Conservation (phyloP, 805 yeast species). For the Yarrowia sp. region DNA sequence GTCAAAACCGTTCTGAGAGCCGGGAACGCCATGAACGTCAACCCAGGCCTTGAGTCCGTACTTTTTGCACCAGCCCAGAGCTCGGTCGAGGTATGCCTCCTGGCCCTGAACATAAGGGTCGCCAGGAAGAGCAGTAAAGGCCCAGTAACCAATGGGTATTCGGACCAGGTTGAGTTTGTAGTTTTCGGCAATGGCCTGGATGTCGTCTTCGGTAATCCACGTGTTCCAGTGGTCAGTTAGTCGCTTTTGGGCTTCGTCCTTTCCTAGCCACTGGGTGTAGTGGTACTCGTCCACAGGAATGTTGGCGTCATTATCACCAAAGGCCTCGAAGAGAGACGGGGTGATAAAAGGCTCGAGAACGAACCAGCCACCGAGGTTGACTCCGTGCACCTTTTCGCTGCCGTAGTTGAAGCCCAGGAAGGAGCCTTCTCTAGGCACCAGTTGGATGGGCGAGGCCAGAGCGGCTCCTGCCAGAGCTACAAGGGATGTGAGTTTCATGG, state of each 20-base stretch:
- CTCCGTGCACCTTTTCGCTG: slow-evolving; percentile 41
- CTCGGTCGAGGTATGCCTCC: slow-evolving; percentile 64
- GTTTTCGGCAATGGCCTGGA: slow-evolving; percentile 48
- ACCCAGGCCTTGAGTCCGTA: slow-evolving; percentile 75
- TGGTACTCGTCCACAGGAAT: slow-evolving; percentile 84
- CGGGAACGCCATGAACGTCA: slow-evolving; percentile 95
- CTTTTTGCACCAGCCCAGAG: slow-evolving; percentile 68
- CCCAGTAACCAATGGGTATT: slow-evolving; percentile 96
- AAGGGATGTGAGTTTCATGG: not conserved
- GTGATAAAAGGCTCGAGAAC: slow-evolving; percentile 83
- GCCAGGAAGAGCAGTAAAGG: slow-evolving; percentile 54
- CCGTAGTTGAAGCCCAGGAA: slow-evolving; percentile 33
- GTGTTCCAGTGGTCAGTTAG: slow-evolving; percentile 72
- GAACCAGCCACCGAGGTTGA: slow-evolving; percentile 87
- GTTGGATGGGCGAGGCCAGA: slow-evolving; percentile 22
- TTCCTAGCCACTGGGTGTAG: slow-evolving; percentile 58
- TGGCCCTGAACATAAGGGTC: slow-evolving; percentile 93
- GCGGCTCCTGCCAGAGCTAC: slow-evolving; percentile 14
- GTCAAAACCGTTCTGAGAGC: slow-evolving; percentile 94
- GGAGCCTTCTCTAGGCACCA: slow-evolving; percentile 1
- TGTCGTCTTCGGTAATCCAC: slow-evolving; percentile 73
- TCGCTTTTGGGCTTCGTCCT: slow-evolving; percentile 49
- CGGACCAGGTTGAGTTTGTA: slow-evolving; percentile 80
- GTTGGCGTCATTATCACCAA: slow-evolving; percentile 38
- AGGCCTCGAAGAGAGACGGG: slow-evolving; percentile 65